phyloP scores from a whole-genome alignment of 1,284 basidiomycete genomes.

The Leccinum angustisporum region DNA sequence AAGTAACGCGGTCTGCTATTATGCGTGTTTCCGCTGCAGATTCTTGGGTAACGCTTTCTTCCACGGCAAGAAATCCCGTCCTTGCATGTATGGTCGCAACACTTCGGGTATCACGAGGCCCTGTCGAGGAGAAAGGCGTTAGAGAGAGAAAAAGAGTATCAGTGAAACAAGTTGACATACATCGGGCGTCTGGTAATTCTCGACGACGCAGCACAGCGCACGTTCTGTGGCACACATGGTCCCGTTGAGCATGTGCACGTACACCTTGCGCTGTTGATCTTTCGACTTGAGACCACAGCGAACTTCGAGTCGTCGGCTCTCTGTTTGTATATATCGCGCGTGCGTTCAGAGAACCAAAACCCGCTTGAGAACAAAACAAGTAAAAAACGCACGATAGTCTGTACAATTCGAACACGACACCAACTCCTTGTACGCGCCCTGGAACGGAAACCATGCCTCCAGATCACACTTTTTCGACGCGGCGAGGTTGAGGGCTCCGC shows the following conservation, averaged over 20 bases:
- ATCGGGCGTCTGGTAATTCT: constrained; percentile 96
- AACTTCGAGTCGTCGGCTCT: constrained; percentile 87
- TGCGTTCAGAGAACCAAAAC: background rate
- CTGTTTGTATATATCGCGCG: constrained; percentile 41
- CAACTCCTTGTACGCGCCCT: constrained; percentile 93
- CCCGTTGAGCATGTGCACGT: constrained; percentile 97
- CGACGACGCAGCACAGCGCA: constrained; percentile 95
- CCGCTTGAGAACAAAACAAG: background rate
- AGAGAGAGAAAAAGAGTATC: background rate
- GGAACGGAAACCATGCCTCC: constrained; percentile 99
- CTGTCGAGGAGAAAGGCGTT: constrained; percentile 37
- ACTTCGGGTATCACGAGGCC: constrained; percentile 89
- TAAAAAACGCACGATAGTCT: constrained; percentile 80
- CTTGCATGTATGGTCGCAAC: constrained; percentile 93
- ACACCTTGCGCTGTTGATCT: constrained; percentile 84
- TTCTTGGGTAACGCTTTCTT: constrained; percentile 81
- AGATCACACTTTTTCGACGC: constrained; percentile 97
- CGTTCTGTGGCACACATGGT: constrained; percentile 97
- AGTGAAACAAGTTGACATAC: constrained; percentile 43
- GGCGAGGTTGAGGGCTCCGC: constrained; percentile 94
- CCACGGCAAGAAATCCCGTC: constrained; percentile 90
- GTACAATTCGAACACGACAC: constrained; percentile 93
- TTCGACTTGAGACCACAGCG: constrained; percentile 87
- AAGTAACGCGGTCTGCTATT: background rate
- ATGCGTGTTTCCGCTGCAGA: constrained; percentile 63